Percentiles rank a stretch among this genome's conserved stretches.
phyloP scores from a whole-genome alignment of 768 basidiomycete species.

The Trametes cinnabarina region DNA sequence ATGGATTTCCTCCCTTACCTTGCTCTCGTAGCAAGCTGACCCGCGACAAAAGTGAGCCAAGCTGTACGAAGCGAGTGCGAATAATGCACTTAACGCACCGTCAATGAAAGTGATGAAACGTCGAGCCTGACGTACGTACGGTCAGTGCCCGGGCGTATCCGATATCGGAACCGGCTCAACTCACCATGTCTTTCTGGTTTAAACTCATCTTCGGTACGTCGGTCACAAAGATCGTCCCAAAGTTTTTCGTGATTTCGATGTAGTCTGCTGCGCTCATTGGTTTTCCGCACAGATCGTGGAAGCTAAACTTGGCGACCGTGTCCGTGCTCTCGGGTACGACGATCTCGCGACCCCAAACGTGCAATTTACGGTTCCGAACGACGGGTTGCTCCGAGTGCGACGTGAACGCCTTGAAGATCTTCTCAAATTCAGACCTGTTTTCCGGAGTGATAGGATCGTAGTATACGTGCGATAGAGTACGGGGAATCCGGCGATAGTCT shows the following conservation, averaged over 20 bases:
- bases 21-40: conserved; percentile 88
- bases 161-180: conserved; percentile 2
- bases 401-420: conserved; percentile 78
- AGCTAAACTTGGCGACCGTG: conserved; percentile 81
- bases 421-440: conserved; percentile 68
- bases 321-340: conserved; percentile 76
- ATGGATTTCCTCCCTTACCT: conserved; percentile 40
- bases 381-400: conserved; percentile 55
- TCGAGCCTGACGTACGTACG: conserved; percentile 56
- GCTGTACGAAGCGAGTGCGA: neutral
- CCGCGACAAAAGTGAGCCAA: too few relatives aligned
- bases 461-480: conserved; percentile 92
- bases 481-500: conserved; percentile 95
- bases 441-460: conserved; percentile 73
- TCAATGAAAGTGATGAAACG: conserved; percentile 98
- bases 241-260: conserved; percentile 85
- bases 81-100: conserved; percentile 46
- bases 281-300: conserved; percentile 81
- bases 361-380: conserved; percentile 59
- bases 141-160: neutral
- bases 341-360: conserved; percentile 89
- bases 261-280: conserved; percentile 96
- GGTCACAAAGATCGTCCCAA: conserved; percentile 83
- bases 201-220: conserved; percentile 89
- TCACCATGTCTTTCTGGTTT: conserved; percentile 81